Conservation (phyloP, 768 basidiomycete species). For the Kwoniella dejecticola region DNA sequence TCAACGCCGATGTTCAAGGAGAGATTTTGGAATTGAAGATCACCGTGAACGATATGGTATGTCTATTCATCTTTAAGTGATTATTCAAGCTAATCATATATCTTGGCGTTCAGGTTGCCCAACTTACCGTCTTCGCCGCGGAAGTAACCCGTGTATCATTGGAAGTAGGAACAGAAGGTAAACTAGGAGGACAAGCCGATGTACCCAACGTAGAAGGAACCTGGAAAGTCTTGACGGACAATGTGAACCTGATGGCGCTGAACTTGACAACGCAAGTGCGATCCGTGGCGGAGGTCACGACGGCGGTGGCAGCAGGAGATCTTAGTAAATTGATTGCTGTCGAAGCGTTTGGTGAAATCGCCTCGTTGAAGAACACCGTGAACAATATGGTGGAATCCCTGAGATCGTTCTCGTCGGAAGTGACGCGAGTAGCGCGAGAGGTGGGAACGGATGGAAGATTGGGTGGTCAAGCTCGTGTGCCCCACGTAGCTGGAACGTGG, state of each 20-base stretch:
- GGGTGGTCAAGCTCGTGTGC: conserved; percentile 53
- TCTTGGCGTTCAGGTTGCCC: conserved; percentile 36
- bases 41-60: conserved; percentile 57
- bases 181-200: conserved; percentile 81
- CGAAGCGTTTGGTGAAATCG: conserved; percentile 78
- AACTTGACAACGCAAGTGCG: conserved; percentile 58
- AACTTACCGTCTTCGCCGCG: conserved; percentile 57
- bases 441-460: conserved; percentile 75
- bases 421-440: conserved; percentile 70
- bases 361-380: conserved; percentile 65
- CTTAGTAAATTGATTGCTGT: conserved; percentile 87
- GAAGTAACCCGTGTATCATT: conserved; percentile 68
- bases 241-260: conserved; percentile 61
- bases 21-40: conserved; percentile 56
- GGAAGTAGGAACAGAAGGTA: conserved; percentile 87
- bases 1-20: conserved; percentile 55
- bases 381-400: conserved; percentile 95
- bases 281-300: conserved; percentile 53
- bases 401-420: conserved; percentile 79
- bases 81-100: no score
- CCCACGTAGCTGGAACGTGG: conserved; percentile 54
- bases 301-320: conserved; percentile 77
- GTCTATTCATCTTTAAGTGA: neutral
- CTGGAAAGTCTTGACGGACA: conserved; percentile 78
- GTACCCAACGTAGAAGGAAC: conserved; percentile 84